Conservation (phyloP, 2,329 filamentous ascomycete species). For the Talaromyces verruculosus region DNA sequence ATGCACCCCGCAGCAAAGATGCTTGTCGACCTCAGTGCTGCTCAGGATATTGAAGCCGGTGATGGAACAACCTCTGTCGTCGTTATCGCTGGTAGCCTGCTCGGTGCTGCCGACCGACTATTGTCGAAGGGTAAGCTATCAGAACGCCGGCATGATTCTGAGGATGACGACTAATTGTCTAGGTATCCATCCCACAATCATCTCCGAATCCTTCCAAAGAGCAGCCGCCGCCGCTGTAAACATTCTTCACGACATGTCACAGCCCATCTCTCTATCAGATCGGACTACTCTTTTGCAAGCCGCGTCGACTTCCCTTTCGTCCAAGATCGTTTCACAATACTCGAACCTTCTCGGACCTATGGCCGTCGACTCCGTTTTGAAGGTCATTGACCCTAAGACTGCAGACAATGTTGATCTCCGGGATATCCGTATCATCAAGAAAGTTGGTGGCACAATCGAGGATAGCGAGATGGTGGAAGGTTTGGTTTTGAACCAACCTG, state of each 20-base stretch:
- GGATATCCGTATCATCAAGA: slow-evolving; percentile 97
- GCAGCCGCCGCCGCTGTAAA: slow-evolving; percentile 85
- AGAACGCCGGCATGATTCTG: background rate
- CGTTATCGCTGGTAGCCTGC: slow-evolving; percentile 91
- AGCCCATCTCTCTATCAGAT: slow-evolving; percentile 85
- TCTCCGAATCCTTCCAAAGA: slow-evolving; percentile 95
- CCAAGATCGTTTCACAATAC: slow-evolving; percentile 98
- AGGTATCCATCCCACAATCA: slow-evolving; percentile 91
- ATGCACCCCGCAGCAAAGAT: slow-evolving; percentile 99
- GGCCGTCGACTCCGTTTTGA: slow-evolving; percentile 94
- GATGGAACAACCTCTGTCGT: slow-evolving; percentile 98
- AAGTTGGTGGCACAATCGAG: slow-evolving; percentile 95
- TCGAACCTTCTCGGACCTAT: slow-evolving; percentile 93
- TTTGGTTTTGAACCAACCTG: slow-evolving; percentile 84
- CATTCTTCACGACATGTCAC: slow-evolving; percentile 91
- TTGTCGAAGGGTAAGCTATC: slow-evolving; percentile 67
- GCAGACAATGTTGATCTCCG: slow-evolving; percentile 95
- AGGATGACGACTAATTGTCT: slow-evolving; percentile 2
- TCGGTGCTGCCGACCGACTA: slow-evolving; percentile 89
- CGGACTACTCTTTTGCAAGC: slow-evolving; percentile 90
- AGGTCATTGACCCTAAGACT: slow-evolving; percentile 92
- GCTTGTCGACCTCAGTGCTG: slow-evolving; percentile 94
- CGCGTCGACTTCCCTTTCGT: slow-evolving; percentile 93
- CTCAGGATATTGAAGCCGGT: slow-evolving; percentile 96
- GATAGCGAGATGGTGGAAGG: slow-evolving; percentile 97